Evolutionary conservation across 176 grass and related monocot species (phyloP).

Genomic region (Oropetium thomaeum): DNA sequence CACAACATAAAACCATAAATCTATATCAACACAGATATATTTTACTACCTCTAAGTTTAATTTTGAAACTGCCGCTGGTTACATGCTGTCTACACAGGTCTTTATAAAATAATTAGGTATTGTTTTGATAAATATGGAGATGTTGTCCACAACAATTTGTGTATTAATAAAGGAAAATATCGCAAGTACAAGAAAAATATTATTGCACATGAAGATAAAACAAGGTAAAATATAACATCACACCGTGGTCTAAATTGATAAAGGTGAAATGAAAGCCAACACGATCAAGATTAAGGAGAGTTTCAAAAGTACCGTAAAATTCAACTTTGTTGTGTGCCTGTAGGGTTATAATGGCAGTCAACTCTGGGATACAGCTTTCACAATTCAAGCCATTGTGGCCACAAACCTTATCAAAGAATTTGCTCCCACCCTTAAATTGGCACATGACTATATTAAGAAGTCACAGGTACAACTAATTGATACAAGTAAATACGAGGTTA

Average conservation of each 20-base stretch:
- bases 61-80: conserved; percentile 1
- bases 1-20: neutral
- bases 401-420: conserved; percentile 66
- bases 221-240: too few relatives aligned
- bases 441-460: conserved; percentile 74
- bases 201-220: too few relatives aligned
- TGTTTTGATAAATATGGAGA: neutral
- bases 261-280: neutral
- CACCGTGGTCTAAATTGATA: too few relatives aligned
- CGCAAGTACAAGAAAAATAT: neutral
- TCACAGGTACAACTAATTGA: conserved; percentile 49
- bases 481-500: conserved; percentile 1
- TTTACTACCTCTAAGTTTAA: conserved; percentile 22
- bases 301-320: neutral
- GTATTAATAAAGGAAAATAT: neutral
- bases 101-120: conserved; percentile 19
- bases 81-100: neutral
- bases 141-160: neutral
- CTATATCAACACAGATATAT: neutral
- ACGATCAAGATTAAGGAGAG: neutral
- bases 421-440: conserved; percentile 53
- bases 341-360: conserved; percentile 95
- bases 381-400: conserved; percentile 77
- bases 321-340: conserved; percentile 6
- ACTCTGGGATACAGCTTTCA: conserved; percentile 83